A percentile compares a stretch with the other conserved stretches of the same genome.
Evolutionary conservation across 345 rosid genomes (phyloP).

Genomic region (Citropsis articulata): DNA sequence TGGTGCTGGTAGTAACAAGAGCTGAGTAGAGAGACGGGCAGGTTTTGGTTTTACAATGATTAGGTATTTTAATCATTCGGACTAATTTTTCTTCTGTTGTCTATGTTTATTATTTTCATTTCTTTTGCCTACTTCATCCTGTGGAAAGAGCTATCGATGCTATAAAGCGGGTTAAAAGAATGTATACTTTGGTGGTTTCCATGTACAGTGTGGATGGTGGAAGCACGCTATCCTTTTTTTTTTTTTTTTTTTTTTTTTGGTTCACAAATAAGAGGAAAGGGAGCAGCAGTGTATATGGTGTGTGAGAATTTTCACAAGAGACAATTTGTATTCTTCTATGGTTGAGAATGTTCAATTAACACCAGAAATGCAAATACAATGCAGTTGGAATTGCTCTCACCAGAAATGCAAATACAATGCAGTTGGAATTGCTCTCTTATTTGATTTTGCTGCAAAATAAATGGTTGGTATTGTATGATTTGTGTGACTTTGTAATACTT

Average conservation of each 20-base stretch:
- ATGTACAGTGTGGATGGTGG: constrained; percentile 61
- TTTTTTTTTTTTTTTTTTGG: constrained; percentile 10
- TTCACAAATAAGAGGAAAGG: constrained; percentile 36
- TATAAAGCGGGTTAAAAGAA: constrained; percentile 24
- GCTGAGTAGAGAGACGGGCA: constrained; percentile 31
- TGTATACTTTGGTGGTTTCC: constrained; percentile 52
- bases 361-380: constrained; percentile 20
- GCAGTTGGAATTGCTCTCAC: constrained; percentile 7
- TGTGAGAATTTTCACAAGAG: constrained; percentile 29
- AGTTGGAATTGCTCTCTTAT: background rate
- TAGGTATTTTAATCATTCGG: constrained; percentile 43
- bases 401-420: constrained; percentile 22
- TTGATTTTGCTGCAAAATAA: too few species aligned
- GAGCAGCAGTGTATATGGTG: constrained; percentile 37
- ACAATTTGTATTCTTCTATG: constrained; percentile 29
- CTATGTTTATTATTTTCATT: constrained; percentile 17
- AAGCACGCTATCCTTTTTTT: constrained; percentile 37
- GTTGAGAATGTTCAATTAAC: constrained; percentile 27
- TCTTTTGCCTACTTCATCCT: constrained; percentile 22
- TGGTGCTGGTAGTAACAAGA: constrained; percentile 46
- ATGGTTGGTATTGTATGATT: too few species aligned
- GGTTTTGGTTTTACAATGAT: constrained; percentile 17
- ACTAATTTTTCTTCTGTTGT: constrained; percentile 20
- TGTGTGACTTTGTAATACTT: too few species aligned
- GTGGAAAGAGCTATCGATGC: constrained; percentile 32